A percentile compares a stretch with the other conserved stretches of the same genome.
Conservation (phyloP, 1,284 basidiomycete species). For the Waitea zeae region DNA sequence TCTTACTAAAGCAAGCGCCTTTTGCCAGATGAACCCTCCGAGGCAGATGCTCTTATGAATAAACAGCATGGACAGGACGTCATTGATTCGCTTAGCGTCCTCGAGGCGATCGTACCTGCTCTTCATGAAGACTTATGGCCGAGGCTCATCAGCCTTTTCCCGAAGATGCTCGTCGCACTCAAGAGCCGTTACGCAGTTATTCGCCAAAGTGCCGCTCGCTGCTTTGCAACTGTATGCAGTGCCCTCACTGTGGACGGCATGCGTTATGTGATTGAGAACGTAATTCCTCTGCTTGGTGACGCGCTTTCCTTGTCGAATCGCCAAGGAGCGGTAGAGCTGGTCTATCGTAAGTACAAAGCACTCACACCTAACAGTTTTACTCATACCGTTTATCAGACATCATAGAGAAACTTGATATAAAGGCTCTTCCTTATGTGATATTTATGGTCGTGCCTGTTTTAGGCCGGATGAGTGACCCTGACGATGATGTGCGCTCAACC, state of each 20-base stretch:
- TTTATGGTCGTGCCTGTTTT: conserved; percentile 95
- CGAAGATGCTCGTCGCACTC: conserved; percentile 58
- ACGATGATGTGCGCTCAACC: conserved; percentile 82
- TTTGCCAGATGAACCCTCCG: conserved; percentile 32
- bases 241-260: conserved; percentile 78
- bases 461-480: conserved; percentile 92
- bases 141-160: conserved; percentile 59
- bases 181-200: conserved; percentile 81
- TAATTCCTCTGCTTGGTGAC: conserved; percentile 81
- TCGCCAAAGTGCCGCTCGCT: conserved; percentile 74
- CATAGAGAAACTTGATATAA: conserved; percentile 84
- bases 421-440: conserved; percentile 91
- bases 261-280: conserved; percentile 72
- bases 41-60: conserved; percentile 46
- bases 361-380: neutral
- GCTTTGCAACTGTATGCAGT: conserved; percentile 77
- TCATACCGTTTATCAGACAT: conserved; percentile 40
- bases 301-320: conserved; percentile 62
- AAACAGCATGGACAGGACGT: conserved; percentile 77
- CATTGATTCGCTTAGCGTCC: conserved; percentile 83
- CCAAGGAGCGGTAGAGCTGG: conserved; percentile 81
- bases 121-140: conserved; percentile 59
- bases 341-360: conserved; percentile 55
- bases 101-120: conserved; percentile 69
- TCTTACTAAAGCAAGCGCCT: neutral